phyloP scores from a whole-genome alignment of 2,329 filamentous ascomycete species.

The Arthrobotrys megalospora region DNA sequence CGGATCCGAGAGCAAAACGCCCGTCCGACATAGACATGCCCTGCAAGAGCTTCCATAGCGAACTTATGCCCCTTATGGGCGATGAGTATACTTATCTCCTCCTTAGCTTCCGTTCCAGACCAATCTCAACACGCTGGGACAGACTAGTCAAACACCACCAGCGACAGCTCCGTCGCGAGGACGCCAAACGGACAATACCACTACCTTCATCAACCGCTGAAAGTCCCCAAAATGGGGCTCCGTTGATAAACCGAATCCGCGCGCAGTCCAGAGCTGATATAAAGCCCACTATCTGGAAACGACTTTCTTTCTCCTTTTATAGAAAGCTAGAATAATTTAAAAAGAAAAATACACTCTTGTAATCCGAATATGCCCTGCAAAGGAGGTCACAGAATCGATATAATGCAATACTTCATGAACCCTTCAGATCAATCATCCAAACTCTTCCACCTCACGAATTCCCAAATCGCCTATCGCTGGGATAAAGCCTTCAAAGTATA shows the following conservation, averaged over 20 bases:
- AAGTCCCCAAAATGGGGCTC: background rate
- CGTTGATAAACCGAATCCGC: slow-evolving; percentile 1
- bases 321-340: background rate
- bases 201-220: background rate
- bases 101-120: slow-evolving; percentile 5
- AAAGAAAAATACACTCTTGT: background rate
- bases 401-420: slow-evolving; percentile 1
- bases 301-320: background rate
- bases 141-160: background rate
- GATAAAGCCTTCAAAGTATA: background rate
- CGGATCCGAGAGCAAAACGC: background rate
- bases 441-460: background rate
- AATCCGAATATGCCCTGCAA: slow-evolving; percentile 1
- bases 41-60: slow-evolving; percentile 3
- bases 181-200: background rate
- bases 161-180: background rate
- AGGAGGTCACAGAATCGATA: slow-evolving; percentile 1
- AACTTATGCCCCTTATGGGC: background rate
- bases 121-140: slow-evolving; percentile 8
- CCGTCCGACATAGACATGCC: background rate
- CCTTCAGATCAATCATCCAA: background rate
- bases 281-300: background rate
- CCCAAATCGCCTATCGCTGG: background rate
- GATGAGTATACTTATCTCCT: slow-evolving; percentile 11
- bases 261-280: background rate